Percentiles rank a stretch among this genome's conserved stretches.
Conservation (phyloP, 441 rosid species). For the Pelargonium myrrhifolium region DNA sequence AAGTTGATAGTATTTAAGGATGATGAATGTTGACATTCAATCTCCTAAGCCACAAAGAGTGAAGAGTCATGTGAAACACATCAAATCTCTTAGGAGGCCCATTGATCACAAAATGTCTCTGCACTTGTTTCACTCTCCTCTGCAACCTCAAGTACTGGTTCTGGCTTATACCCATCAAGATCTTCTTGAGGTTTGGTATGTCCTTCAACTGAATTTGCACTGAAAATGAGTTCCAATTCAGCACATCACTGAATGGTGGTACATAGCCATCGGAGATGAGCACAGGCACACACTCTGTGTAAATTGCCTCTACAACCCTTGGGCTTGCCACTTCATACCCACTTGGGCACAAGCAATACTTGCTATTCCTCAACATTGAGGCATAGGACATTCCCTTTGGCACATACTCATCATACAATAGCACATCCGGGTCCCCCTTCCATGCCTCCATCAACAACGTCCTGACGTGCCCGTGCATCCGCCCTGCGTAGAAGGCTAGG, state of each 20-base stretch:
- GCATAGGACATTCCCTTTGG: constrained; percentile 41
- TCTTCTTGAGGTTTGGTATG: constrained; percentile 68
- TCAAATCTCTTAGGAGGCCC: constrained; percentile 67
- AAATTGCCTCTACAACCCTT: constrained; percentile 72
- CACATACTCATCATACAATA: constrained; percentile 41
- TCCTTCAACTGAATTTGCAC: constrained; percentile 43
- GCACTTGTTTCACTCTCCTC: constrained; percentile 41
- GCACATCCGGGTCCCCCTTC: constrained; percentile 61
- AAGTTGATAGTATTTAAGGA: no score
- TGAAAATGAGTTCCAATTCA: constrained; percentile 75
- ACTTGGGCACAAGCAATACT: constrained; percentile 85
- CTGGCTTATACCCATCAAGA: constrained; percentile 41
- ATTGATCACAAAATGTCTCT: constrained; percentile 67
- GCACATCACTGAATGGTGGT: constrained; percentile 73
- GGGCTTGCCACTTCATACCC: constrained; percentile 96
- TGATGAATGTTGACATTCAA: constrained; percentile 54
- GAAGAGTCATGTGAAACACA: constrained; percentile 72
- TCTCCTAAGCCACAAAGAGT: constrained; percentile 89
- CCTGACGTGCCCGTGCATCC: constrained; percentile 83
- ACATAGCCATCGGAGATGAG: constrained; percentile 62
- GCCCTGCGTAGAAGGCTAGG: constrained; percentile 64
- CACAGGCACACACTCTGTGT: constrained; percentile 78
- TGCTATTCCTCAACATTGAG: constrained; percentile 61
- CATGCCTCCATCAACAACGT: constrained; percentile 71
- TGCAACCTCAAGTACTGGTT: constrained; percentile 43